Evolutionary conservation across 1,284 basidiomycete species (phyloP).

Genomic region (Inonotus obliquus): DNA sequence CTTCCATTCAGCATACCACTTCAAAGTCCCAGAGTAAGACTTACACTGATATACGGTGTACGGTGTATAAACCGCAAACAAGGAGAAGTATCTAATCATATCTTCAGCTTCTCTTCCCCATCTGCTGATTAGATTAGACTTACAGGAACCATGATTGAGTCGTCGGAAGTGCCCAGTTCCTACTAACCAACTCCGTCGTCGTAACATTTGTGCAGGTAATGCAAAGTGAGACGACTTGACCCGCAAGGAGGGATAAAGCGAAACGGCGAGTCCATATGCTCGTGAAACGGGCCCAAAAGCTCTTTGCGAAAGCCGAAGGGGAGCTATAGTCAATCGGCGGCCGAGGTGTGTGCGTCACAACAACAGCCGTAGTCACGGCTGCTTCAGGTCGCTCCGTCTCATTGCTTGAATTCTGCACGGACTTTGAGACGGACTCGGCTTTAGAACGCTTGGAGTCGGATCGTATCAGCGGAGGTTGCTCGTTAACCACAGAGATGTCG

Average conservation of each 20-base stretch:
- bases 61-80: constrained; percentile 74
- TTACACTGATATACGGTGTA: constrained; percentile 80
- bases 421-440: constrained; percentile 5
- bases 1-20: not conserved
- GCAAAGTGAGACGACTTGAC: constrained; percentile 80
- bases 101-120: not conserved
- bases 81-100: constrained; percentile 64
- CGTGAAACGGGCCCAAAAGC: constrained; percentile 52
- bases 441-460: constrained; percentile 5
- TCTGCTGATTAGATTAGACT: constrained; percentile 26
- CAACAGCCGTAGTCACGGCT: not conserved
- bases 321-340: constrained; percentile 65
- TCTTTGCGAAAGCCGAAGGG: constrained; percentile 42
- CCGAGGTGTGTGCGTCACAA: constrained; percentile 22
- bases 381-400: not conserved
- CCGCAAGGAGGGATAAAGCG: constrained; percentile 59
- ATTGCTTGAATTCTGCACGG: not conserved
- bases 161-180: constrained; percentile 72
- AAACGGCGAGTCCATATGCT: constrained; percentile 75
- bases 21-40: constrained; percentile 23
- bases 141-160: constrained; percentile 81
- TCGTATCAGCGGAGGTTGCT: not conserved
- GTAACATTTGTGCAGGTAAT: constrained; percentile 84
- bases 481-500: constrained; percentile 2
- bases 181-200: constrained; percentile 66